Evolutionary conservation across 2,329 filamentous ascomycete species (phyloP), one percentile per base, ranked within the genome.

Genomic region (Pyrenochaeta sp.): DNA sequence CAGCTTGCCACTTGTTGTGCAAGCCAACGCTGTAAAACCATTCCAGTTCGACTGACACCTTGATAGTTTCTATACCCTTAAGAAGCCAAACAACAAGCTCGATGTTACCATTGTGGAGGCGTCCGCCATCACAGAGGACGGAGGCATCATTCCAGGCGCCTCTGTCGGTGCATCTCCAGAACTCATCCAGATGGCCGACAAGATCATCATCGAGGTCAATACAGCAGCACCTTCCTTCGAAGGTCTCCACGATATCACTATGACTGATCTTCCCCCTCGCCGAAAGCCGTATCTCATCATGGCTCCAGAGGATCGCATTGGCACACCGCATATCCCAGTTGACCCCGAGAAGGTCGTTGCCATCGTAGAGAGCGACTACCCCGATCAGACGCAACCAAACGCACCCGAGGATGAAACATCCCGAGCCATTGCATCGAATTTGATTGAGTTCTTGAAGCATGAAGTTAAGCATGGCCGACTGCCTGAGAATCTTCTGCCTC

Each of bases 121-220:
- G 2, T 89, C 86, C 11, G 90, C 89, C 41, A 95, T 96, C 67
- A 90, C 89, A 27, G 88, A 92, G 64, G 89, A 95, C 67, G 91
- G 90, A 51, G 91, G 90, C 55, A 92, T 96, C 61, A 88, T 96
- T 29, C 90, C 88, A 4, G 90, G 91, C 57, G 90, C 90, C 22
- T 90, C 86, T 7, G 89, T 96, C 18, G 90, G 90, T 41, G 90
- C 90, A 9, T 88, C 86, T 3, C 90, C 90, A 4, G 90, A 96
- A 71, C 80, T 96, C 40, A 81, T 96, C 35, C 90, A 96, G 74
- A 90, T 95, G 83, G 89, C 90, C 37, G 89, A 96, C 69, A 96
- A 96, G 77, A 84, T 96, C 73, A 90, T 96, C 65, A 89, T 96
- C 65, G 90, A 96, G 76, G 88, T 96, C 74, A 96, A 96, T 78